Evolutionary conservation across 1,139 yeast genomes (phyloP), one percentile per base, ranked within the genome.

Genomic region (Protomyces inouyei): DNA sequence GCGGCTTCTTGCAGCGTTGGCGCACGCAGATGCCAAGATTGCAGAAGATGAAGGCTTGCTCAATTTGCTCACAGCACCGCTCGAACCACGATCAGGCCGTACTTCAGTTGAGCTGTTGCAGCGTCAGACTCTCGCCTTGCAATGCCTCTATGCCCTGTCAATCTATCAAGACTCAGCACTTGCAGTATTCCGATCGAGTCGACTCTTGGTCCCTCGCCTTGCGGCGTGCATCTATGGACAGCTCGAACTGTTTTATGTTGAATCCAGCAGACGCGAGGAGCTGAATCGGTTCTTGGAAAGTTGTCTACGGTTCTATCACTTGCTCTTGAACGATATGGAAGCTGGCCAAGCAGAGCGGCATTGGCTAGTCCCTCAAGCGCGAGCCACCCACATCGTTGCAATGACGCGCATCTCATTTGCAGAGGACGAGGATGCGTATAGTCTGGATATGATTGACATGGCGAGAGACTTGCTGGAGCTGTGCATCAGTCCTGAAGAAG

Each of bases 401-500:
- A 59, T 59, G 63, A 59, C 63, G 57, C 45, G 63, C 6, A 52
- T 59, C 16, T 35, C 54, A 40, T 59, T 52, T 40, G 63, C 63
- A 16, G 63, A 59, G 45, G 63, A 59, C 12, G 28, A 40, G 43
- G 63, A 59, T 10, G n/a, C 35, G 1, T 59, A 52, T 16, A 55
- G 54, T 21, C 16, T 37, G n/a, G 53, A 16, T 21, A 59, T 51
- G 56, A 46, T 52, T 46, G 63, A 65, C 51, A 43, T 65, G 55
- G 67, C 67, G 16, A 60, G 59, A 57, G 67, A 65, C n/a, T 38
- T 65, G 56, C 48, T 65, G 55, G 67, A 65, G 55, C 36, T 61
- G 52, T 52, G 61, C 18, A 61, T 65, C 45, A 64, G 66, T 52
- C 61, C 66, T n/a, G 67, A 65, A 35, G 67, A 65, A 43, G 67